A percentile compares a stretch with the other conserved stretches of the same genome.
phyloP scores from a whole-genome alignment of 257 asterid genomes.

The Mentha longifolia region DNA sequence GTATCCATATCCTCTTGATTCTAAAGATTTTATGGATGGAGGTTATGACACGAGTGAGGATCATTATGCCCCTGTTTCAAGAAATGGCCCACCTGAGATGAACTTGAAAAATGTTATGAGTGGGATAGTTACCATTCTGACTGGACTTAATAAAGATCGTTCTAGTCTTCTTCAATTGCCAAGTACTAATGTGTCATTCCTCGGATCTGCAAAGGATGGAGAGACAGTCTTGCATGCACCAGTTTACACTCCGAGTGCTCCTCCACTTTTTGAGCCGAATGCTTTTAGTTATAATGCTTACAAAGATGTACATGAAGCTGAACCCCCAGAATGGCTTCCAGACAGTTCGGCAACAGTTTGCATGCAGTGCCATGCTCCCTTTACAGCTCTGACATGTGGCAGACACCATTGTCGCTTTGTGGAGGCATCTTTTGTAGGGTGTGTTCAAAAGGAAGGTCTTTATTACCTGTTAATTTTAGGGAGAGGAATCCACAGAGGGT shows the following conservation, averaged over 20 bases:
- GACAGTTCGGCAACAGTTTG: constrained; percentile 80
- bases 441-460: constrained; percentile 94
- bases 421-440: constrained; percentile 91
- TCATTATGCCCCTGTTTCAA: constrained; percentile 41
- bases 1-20: constrained; percentile 54
- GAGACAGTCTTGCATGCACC: constrained; percentile 84
- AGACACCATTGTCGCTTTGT: constrained; percentile 98
- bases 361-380: constrained; percentile 92
- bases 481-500: constrained; percentile 98
- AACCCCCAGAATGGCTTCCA: constrained; percentile 99
- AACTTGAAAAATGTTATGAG: constrained; percentile 80
- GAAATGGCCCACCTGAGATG: constrained; percentile 75
- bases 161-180: constrained; percentile 50
- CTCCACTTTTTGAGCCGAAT: constrained; percentile 78
- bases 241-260: constrained; percentile 96
- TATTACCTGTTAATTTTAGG: constrained; percentile 84
- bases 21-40: constrained; percentile 59
- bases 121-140: constrained; percentile 78
- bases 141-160: constrained; percentile 63
- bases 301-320: constrained; percentile 91
- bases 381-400: constrained; percentile 93
- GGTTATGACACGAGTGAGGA: constrained; percentile 71
- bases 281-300: constrained; percentile 63
- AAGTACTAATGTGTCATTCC: constrained; percentile 77
- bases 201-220: constrained; percentile 85